These are phyloP conservation scores for Serendipita vermifera DNA, from an alignment of 768 basidiomycete species.

Conservation along the genomic window DNA sequence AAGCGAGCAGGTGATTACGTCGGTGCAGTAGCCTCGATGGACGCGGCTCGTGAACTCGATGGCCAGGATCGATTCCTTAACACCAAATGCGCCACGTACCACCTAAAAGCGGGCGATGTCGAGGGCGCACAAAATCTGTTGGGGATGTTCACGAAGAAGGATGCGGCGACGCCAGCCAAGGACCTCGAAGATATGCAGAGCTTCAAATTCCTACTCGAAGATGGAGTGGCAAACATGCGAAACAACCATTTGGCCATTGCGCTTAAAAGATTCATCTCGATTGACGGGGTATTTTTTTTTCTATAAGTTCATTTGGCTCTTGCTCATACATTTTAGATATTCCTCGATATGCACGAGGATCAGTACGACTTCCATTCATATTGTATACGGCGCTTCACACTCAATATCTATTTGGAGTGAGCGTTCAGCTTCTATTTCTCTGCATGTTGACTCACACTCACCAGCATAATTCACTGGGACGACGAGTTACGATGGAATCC, in stretches of 20 bases:
- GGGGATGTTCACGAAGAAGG: slow-evolving; percentile 95
- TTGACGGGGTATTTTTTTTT: slow-evolving; percentile 46
- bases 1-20: slow-evolving; percentile 74
- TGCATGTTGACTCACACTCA: slow-evolving; percentile 11
- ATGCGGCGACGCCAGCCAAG: slow-evolving; percentile 51
- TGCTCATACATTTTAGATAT: slow-evolving; percentile 37
- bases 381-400: slow-evolving; percentile 74
- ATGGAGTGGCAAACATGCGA: slow-evolving; percentile 56
- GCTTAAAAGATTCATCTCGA: slow-evolving; percentile 67
- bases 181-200: slow-evolving; percentile 97
- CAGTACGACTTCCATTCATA: slow-evolving; percentile 98
- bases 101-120: slow-evolving; percentile 65
- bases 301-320: slow-evolving; percentile 5
- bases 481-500: slow-evolving; percentile 66
- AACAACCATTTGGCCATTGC: slow-evolving; percentile 60
- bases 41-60: slow-evolving; percentile 74
- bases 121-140: slow-evolving; percentile 62
- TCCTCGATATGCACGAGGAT: slow-evolving; percentile 82
- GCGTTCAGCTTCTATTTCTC: slow-evolving; percentile 21
- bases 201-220: slow-evolving; percentile 70
- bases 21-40: slow-evolving; percentile 61
- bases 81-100: slow-evolving; percentile 85
- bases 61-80: slow-evolving; percentile 93
- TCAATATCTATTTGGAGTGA: slow-evolving; percentile 76
- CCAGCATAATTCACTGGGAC: slow-evolving; percentile 70